Percentiles rank a stretch among this genome's conserved stretches.
phyloP scores from a whole-genome alignment of 257 asterid species.

The Fraxinus pennsylvanica region DNA sequence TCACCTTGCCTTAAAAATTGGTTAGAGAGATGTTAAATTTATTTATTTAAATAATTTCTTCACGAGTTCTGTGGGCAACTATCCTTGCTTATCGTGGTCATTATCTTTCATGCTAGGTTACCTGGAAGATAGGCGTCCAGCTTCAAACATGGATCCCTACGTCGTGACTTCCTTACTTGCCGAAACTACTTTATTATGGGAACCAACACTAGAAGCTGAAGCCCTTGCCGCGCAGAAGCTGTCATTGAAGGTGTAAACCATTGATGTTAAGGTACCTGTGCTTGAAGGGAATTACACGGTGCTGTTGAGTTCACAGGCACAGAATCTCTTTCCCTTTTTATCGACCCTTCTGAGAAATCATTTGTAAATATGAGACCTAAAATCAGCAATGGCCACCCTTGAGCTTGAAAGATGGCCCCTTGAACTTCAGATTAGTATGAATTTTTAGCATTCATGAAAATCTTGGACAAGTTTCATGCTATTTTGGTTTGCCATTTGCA shows the following conservation, averaged over 20 bases:
- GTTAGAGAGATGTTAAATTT: not conserved
- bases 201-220: constrained; percentile 88
- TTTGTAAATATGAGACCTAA: constrained; percentile 47
- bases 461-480: constrained; percentile 23
- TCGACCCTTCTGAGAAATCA: constrained; percentile 27
- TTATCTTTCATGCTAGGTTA: constrained; percentile 51
- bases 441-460: constrained; percentile 28
- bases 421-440: constrained; percentile 20
- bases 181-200: constrained; percentile 88
- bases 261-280: constrained; percentile 14
- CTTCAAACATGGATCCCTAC: constrained; percentile 99
- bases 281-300: constrained; percentile 4
- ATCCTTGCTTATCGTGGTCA: constrained; percentile 3
- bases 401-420: constrained; percentile 35
- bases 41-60: not conserved
- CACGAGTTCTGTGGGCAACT: not conserved
- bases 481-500: constrained; percentile 28
- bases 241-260: constrained; percentile 60
- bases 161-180: constrained; percentile 84
- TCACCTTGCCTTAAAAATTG: not conserved
- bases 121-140: constrained; percentile 98
- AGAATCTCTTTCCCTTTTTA: constrained; percentile 30
- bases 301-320: constrained; percentile 21
- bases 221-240: constrained; percentile 87
- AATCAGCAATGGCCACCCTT: constrained; percentile 30